Evolutionary conservation across 176 grass and related monocot genomes (phyloP).

Genomic region (Avena insularis): DNA sequence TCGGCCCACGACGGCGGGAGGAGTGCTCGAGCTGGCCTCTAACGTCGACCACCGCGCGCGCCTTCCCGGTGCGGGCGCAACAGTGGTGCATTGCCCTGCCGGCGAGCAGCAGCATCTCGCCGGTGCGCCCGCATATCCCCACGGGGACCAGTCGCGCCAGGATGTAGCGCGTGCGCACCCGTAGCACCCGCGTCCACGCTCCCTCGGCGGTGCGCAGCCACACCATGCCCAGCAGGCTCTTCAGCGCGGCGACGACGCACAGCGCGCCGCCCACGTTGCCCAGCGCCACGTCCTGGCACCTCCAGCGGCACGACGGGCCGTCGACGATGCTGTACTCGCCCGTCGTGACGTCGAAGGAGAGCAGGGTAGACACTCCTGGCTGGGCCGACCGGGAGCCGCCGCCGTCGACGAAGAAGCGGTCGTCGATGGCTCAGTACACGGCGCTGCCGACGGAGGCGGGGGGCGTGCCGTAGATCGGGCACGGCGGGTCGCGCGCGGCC

Average conservation of each 20-base stretch:
- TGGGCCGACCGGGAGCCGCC: neutral
- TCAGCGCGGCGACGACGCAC: neutral
- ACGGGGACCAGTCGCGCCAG: neutral
- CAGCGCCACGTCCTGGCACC: slow-evolving; percentile 2
- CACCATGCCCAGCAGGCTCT: neutral
- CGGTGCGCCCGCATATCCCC: neutral
- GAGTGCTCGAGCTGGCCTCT: neutral
- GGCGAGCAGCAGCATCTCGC: neutral
- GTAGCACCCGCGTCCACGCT: neutral
- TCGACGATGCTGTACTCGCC: neutral
- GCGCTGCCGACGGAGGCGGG: slow-evolving; percentile 9
- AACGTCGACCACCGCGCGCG: slow-evolving; percentile 1
- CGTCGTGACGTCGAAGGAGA: neutral
- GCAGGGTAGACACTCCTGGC: neutral
- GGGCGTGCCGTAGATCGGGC: slow-evolving; percentile 10
- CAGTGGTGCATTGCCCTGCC: neutral
- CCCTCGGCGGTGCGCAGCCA: neutral
- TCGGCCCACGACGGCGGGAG: neutral
- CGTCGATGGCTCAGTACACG: neutral
- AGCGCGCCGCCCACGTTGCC: slow-evolving; percentile 8
- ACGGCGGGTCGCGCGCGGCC: neutral
- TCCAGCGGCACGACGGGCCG: neutral
- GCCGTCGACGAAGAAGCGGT: neutral
- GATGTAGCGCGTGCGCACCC: neutral
- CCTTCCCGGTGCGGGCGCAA: neutral